phyloP scores from a whole-genome alignment of 1,284 basidiomycete genomes.

The Marasmius tenuissimus region DNA sequence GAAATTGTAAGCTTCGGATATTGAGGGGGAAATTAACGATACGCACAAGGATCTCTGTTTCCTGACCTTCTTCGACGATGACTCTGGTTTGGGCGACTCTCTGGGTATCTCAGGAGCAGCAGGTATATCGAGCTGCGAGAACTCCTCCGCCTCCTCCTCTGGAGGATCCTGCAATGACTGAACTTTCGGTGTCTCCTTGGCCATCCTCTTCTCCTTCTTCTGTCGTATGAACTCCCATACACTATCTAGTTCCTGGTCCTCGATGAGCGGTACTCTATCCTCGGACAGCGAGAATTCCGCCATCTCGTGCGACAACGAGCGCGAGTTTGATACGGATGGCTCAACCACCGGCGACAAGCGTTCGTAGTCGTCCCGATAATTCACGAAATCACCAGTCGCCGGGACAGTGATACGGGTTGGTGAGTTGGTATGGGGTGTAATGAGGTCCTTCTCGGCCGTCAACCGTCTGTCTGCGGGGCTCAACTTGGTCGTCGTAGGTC shows the following conservation, averaged over 20 bases:
- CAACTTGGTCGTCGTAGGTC: constrained; percentile 6
- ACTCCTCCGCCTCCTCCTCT: constrained; percentile 9
- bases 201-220: constrained; percentile 62
- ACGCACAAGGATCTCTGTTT: constrained; percentile 60
- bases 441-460: constrained; percentile 5
- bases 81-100: constrained; percentile 11
- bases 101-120: constrained; percentile 11
- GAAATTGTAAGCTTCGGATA: constrained; percentile 14
- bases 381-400: constrained; percentile 9
- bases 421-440: constrained; percentile 7
- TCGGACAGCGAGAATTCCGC: constrained; percentile 14
- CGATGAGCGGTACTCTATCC: constrained; percentile 12
- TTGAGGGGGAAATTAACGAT: constrained; percentile 9
- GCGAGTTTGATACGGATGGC: constrained; percentile 12
- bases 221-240: constrained; percentile 64
- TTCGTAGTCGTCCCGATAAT: constrained; percentile 4
- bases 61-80: constrained; percentile 36
- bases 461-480: not conserved
- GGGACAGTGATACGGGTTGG: constrained; percentile 19
- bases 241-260: constrained; percentile 45
- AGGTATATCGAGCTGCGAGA: constrained; percentile 5
- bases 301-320: constrained; percentile 11
- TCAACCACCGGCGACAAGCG: constrained; percentile 7
- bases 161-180: constrained; percentile 48
- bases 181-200: constrained; percentile 63